Conservation (phyloP, 2,329 filamentous ascomycete species). For the Aspergillus quadrilineatus region DNA sequence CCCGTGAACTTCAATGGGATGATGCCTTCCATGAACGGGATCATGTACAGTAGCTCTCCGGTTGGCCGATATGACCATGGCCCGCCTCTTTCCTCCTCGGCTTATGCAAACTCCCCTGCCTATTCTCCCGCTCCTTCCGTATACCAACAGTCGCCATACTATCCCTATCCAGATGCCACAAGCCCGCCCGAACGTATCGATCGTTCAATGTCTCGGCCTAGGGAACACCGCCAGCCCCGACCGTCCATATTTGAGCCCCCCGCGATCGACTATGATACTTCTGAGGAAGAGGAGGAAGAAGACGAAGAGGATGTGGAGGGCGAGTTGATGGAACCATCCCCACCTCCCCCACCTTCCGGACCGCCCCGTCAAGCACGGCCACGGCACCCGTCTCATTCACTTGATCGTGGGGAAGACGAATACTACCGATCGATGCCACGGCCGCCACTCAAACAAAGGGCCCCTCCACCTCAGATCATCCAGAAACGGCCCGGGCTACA, state of each 20-base stretch:
- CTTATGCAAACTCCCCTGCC: conserved; percentile 31
- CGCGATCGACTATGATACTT: conserved; percentile 34
- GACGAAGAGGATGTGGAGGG: conserved; percentile 27
- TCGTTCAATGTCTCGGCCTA: conserved; percentile 35
- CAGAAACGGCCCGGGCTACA: conserved; percentile 34
- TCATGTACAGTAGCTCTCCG: conserved; percentile 30
- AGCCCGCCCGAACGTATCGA: conserved; percentile 32
- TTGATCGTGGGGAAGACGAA: conserved; percentile 42
- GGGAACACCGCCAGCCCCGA: conserved; percentile 34
- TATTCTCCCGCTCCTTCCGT: conserved; percentile 31
- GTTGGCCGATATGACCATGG: conserved; percentile 36
- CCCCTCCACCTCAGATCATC: conserved; percentile 34
- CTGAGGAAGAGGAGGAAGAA: conserved; percentile 20
- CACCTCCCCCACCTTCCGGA: conserved; percentile 22
- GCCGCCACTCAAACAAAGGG: conserved; percentile 33
- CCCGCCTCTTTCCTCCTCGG: conserved; percentile 39
- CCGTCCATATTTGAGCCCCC: conserved; percentile 36
- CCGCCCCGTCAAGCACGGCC: conserved; percentile 31
- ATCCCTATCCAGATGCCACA: conserved; percentile 27
- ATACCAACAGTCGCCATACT: conserved; percentile 32
- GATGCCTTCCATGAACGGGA: conserved; percentile 26
- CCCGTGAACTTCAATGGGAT: conserved; percentile 42
- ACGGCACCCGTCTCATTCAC: conserved; percentile 30
- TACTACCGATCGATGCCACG: conserved; percentile 44
- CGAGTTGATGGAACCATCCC: conserved; percentile 28